Evolutionary conservation across 352 stramenopile genomes (phyloP), one percentile per base, ranked within the genome.

Genomic region (Thraustochytrium striatum): DNA sequence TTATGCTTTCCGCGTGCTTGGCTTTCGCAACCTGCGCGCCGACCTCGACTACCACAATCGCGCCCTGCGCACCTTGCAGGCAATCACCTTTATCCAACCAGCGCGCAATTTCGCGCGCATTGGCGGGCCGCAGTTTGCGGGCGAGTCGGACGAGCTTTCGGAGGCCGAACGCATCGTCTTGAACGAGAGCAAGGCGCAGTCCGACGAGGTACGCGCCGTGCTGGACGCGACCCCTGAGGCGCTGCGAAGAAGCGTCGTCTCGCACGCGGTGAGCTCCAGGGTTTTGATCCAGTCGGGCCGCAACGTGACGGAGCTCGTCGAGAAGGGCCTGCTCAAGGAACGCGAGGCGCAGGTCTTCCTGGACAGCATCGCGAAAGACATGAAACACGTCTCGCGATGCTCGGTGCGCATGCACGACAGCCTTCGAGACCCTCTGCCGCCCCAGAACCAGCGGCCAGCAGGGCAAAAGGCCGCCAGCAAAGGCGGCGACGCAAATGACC

Each of bases 1-100:
- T 9, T 32, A n/a, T n/a, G 44, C 43, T 0, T 72, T 75, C 19
- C 19, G n/a, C 28, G 13, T 36, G 16, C 44, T 65, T 19, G 65
- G 65, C 8, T 39, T 3, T 0, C 1, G 65, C 38, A 25, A 70
- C 19, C 41, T 70, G 0, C 33, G 33, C 3, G 3, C n/a, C 3
- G 3, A 70, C 33, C 41, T 53, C 41, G 59, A 70, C 33, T 21
- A 75, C n/a, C 65, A 61, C 30, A 3, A 44, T 2, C 43, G 52
- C 35, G 65, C 50, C 13, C 65, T 75, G 13, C 41, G 65, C 30
- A 41, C 65, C 21, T 75, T 36, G 19, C 33, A n/a, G n/a, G n/a
- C n/a, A n/a, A n/a, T n/a, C n/a, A n/a, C 59, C 41, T 70, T 70
- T 70, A 32, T 70, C 11, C 33, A 70, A 11, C 33, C 59, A n/a